A percentile compares a stretch with the other conserved stretches of the same genome.
phyloP scores from a whole-genome alignment of 352 stramenopile genomes.

The Phytopythium aichiense region DNA sequence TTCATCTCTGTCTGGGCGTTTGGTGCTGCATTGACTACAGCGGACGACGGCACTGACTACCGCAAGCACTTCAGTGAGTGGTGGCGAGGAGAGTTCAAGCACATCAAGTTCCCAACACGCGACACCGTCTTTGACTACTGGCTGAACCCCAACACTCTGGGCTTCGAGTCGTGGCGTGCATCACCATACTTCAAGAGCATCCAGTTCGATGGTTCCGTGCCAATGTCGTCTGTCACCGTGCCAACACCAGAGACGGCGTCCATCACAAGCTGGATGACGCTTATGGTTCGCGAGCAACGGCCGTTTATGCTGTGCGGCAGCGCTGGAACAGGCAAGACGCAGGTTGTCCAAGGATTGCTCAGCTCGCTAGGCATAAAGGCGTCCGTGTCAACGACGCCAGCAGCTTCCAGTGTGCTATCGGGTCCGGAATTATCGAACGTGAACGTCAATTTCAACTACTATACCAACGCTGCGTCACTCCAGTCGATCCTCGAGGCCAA shows the following conservation, averaged over 20 bases:
- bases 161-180: slow-evolving; percentile 93
- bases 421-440: slow-evolving; percentile 51
- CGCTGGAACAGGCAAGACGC: slow-evolving; percentile 93
- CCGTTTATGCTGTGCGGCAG: slow-evolving; percentile 93
- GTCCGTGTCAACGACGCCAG: slow-evolving; percentile 14
- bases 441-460: slow-evolving; percentile 85
- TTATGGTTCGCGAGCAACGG: slow-evolving; percentile 89
- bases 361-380: slow-evolving; percentile 17
- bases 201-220: slow-evolving; percentile 66
- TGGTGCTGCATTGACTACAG: slow-evolving; percentile 78
- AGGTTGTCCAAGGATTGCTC: slow-evolving; percentile 88
- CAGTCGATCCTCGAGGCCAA: slow-evolving; percentile 86
- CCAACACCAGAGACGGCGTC: slow-evolving; percentile 92
- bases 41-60: slow-evolving; percentile 93
- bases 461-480: slow-evolving; percentile 65
- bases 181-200: slow-evolving; percentile 88
- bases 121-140: slow-evolving; percentile 97
- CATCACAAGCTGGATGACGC: slow-evolving; percentile 92
- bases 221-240: slow-evolving; percentile 87
- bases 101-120: slow-evolving; percentile 91
- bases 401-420: slow-evolving; percentile 4
- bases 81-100: slow-evolving; percentile 92
- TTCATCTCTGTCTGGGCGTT: slow-evolving; percentile 95
- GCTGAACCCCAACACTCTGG: slow-evolving; percentile 85
- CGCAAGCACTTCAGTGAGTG: slow-evolving; percentile 93